Percentiles rank a stretch among this genome's conserved stretches.
phyloP scores from a whole-genome alignment of 371 early-diverging fungal genomes.

The Mortierella sp. region DNA sequence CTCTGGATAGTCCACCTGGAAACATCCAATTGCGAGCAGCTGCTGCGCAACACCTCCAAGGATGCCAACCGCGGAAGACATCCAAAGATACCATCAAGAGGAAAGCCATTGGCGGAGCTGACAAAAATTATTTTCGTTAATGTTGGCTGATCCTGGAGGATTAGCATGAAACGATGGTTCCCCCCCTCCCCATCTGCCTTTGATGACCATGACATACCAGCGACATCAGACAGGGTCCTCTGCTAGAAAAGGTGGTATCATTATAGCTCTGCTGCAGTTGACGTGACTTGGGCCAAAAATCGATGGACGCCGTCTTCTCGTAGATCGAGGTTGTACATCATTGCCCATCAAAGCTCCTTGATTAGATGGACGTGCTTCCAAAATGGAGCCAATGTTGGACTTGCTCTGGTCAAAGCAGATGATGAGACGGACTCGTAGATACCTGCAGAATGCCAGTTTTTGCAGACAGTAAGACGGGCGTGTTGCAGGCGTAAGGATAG shows the following conservation, averaged over 20 bases:
- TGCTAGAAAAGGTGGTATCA: background rate
- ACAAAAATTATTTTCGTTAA: background rate
- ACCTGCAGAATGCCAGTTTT: constrained; percentile 1
- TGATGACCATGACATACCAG: background rate
- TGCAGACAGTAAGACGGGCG: constrained; percentile 7
- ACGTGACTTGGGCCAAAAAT: background rate
- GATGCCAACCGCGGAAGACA: background rate
- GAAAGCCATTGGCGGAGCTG: background rate
- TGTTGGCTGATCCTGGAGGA: background rate
- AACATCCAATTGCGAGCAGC: background rate
- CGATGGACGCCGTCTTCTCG: background rate
- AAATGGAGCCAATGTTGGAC: background rate
- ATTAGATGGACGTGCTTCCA: constrained; percentile 5
- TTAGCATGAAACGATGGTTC: background rate
- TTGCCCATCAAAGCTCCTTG: background rate
- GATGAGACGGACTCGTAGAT: background rate
- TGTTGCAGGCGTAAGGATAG: background rate
- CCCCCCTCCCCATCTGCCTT: background rate
- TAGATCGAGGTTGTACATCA: background rate
- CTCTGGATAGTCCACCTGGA: background rate
- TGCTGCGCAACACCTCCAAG: background rate
- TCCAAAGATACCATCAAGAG: background rate
- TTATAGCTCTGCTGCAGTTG: background rate
- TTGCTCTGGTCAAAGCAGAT: background rate
- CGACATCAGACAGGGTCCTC: background rate